These are phyloP conservation scores for Paracoccidioides lutzii DNA, from an alignment of 2,329 filamentous ascomycete species.

Conservation along the genomic window DNA sequence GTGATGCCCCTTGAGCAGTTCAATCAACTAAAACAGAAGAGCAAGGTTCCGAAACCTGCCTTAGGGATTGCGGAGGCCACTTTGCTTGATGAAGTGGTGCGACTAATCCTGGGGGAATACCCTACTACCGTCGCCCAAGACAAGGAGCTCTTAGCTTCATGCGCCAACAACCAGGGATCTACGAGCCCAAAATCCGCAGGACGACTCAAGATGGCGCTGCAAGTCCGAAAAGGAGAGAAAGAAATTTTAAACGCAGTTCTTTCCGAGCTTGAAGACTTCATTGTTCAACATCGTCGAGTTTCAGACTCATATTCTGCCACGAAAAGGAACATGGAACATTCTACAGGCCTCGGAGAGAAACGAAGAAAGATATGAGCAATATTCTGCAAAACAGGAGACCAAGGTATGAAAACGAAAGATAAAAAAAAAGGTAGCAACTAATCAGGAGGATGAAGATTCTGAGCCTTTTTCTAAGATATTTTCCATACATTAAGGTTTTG, in stretches of 20 bases:
- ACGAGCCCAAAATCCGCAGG: constrained; percentile 22
- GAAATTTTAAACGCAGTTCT: constrained; percentile 47
- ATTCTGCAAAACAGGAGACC: too few relatives aligned
- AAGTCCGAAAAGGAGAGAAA: constrained; percentile 62
- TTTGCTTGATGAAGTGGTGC: constrained; percentile 25
- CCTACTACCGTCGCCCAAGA: constrained; percentile 42
- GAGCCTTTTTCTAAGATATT: constrained; percentile 4
- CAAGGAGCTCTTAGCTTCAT: constrained; percentile 25
- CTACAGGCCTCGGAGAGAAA: constrained; percentile 16
- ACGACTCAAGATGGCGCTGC: constrained; percentile 46
- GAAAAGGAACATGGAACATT: constrained; percentile 21
- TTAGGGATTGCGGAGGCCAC: constrained; percentile 18
- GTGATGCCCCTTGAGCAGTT: constrained; percentile 22
- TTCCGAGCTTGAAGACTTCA: constrained; percentile 21
- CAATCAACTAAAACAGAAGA: constrained; percentile 21
- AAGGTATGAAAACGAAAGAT: too few relatives aligned
- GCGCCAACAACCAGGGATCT: constrained; percentile 21
- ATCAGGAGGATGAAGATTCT: background rate
- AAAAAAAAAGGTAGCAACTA: background rate
- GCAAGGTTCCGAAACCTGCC: constrained; percentile 25
- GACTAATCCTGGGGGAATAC: constrained; percentile 35
- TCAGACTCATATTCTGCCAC: constrained; percentile 10
- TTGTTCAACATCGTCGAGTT: constrained; percentile 17
- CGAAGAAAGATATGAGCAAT: constrained; percentile 1
- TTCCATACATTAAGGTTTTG: constrained; percentile 11